Percentiles rank a stretch among this genome's conserved stretches.
phyloP scores from a whole-genome alignment of 1,284 basidiomycete genomes.

The Schizophyllum amplum region DNA sequence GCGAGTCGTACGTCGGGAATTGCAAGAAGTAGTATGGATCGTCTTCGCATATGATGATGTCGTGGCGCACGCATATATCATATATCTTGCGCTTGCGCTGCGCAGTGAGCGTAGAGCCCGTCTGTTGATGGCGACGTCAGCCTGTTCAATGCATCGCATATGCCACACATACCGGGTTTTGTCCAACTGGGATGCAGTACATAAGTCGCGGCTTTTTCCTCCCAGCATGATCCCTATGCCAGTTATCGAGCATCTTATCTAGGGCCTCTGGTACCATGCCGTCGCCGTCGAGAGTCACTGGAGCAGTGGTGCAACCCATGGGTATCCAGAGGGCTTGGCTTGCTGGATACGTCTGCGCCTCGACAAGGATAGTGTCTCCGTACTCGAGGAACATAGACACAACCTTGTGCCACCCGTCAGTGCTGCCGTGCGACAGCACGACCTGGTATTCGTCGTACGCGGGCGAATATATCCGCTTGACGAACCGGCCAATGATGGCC shows the following conservation, averaged over 20 bases:
- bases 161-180: neutral
- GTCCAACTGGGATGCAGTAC: constrained; percentile 6
- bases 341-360: constrained; percentile 63
- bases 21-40: constrained; percentile 82
- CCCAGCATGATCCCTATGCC: constrained; percentile 25
- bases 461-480: constrained; percentile 55
- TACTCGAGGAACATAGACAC: constrained; percentile 56
- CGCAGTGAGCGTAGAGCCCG: constrained; percentile 39
- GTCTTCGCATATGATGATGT: constrained; percentile 43
- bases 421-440: constrained; percentile 70
- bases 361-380: constrained; percentile 68
- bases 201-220: constrained; percentile 20
- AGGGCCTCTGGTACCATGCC: constrained; percentile 44
- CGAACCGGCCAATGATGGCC: constrained; percentile 50
- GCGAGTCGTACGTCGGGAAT: constrained; percentile 42
- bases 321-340: neutral
- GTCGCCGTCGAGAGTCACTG: constrained; percentile 29
- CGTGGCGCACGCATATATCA: constrained; percentile 43
- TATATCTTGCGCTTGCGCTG: constrained; percentile 48
- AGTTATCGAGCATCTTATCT: constrained; percentile 37
- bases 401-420: constrained; percentile 62
- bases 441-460: constrained; percentile 61
- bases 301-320: neutral
- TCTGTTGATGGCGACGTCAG: constrained; percentile 45
- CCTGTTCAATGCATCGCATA: constrained; percentile 6